A percentile compares a stretch with the other conserved stretches of the same genome.
These are phyloP conservation scores for Entelexis paramagnoliae DNA, from an alignment of 1,139 yeast genomes.

Conservation along the genomic window DNA sequence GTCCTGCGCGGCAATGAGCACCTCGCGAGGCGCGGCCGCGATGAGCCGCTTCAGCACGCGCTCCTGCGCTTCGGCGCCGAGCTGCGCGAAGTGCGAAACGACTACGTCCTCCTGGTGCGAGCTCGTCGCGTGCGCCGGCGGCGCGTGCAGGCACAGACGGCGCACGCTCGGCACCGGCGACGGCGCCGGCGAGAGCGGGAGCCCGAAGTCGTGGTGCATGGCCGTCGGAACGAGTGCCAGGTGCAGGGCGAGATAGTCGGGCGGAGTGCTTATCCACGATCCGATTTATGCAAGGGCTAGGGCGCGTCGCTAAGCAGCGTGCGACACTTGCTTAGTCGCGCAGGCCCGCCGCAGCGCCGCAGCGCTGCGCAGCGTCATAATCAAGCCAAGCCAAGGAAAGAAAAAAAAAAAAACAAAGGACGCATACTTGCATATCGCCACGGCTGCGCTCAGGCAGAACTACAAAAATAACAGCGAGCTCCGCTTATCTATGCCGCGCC, in stretches of 20 bases:
- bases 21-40: constrained; percentile 35
- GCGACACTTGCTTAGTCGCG: no score
- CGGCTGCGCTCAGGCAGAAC: no score
- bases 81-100: constrained; percentile 14
- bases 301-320: neutral
- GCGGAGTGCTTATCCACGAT: neutral
- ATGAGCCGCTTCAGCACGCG: constrained; percentile 28
- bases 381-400: no score
- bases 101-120: constrained; percentile 11
- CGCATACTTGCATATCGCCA: no score
- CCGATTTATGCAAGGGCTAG: constrained; percentile 3
- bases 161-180: constrained; percentile 26
- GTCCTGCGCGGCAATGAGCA: constrained; percentile 58
- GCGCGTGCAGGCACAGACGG: constrained; percentile 4
- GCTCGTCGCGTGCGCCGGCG: neutral
- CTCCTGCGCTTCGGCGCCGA: constrained; percentile 23
- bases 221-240: neutral
- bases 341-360: no score
- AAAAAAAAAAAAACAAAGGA: no score
- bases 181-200: constrained; percentile 29
- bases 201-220: constrained; percentile 9
- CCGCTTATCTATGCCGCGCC: no score
- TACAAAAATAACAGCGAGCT: no score
- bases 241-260: neutral
- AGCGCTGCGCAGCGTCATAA: no score